Base-by-base conservation (phyloP, 208 protist species). In the Porcisia hertigi region DNA sequence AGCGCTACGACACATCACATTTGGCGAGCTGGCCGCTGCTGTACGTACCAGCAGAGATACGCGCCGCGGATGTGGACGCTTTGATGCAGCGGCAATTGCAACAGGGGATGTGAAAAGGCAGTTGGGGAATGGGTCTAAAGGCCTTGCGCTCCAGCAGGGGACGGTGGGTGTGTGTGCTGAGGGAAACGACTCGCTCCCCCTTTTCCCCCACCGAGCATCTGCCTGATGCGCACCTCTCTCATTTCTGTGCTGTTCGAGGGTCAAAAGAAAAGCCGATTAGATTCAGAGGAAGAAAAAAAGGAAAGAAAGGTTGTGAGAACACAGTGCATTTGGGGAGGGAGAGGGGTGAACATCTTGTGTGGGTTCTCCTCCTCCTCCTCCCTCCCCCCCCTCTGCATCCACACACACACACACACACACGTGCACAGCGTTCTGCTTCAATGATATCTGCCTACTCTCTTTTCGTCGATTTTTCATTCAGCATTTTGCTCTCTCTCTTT, bases 31-130 rank as follows among this genome's bases (percentile, higher is more conserved):
- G 91, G 88, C 87, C 89, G 74, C 81, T 93, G 49, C 74, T 93
- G 4, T 95, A 95, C 77, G 91, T 93, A 23, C 88, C 88, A n/a
- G 86, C 87, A 12, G 85, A 93, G 79, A 82, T 95, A 62, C 87
- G 80, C 60, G 52, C 73, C 52, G 78, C 73, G n/a, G 91, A 95
- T 62, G 82, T 95, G 66, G 79, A 86, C 47, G 60, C 72, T 6
- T 75, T 93, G 18, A 74, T 86, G 47, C 79, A 81, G 65, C 69
- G 70, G 39, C 71, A 78, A 43, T 54, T 25, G 18, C 20, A 53
- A 2, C 62, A 49, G 20, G n/a, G 39, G 62, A 14, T 25, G 62
- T 66, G 62, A 66, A n/a, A 30, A 18, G n/a, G 62, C 20, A 49
- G 62, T 16, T 47, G 39, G 23, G 62, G 39, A 66, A 1, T 43